Evolutionary conservation across 106 monocot species (phyloP).

Genomic region (Allium cepa): DNA sequence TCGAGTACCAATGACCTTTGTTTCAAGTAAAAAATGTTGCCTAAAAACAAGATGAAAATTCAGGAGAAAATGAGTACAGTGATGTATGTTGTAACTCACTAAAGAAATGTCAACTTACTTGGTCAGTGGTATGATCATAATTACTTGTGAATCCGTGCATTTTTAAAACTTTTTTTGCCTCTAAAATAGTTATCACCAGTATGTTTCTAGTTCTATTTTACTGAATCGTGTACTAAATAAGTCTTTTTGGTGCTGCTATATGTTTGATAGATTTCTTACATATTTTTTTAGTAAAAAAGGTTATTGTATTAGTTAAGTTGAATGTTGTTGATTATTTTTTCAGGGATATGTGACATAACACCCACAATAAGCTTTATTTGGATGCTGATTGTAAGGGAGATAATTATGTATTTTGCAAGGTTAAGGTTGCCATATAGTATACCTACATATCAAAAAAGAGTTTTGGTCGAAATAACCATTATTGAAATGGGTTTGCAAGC

Average conservation of each 20-base stretch:
- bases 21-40: too few species aligned
- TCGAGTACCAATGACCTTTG: too few species aligned
- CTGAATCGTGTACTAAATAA: slow-evolving; percentile 64
- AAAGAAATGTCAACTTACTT: not conserved
- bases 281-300: not conserved
- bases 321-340: not conserved
- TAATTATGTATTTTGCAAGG: slow-evolving; percentile 55
- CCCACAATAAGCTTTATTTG: slow-evolving; percentile 47
- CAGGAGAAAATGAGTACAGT: too few species aligned
- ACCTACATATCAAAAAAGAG: slow-evolving; percentile 53
- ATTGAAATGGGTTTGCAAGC: slow-evolving; percentile 69
- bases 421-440: slow-evolving; percentile 72
- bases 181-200: slow-evolving; percentile 20
- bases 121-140: not conserved
- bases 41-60: too few species aligned
- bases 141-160: too few species aligned
- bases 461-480: slow-evolving; percentile 67
- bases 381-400: slow-evolving; percentile 78
- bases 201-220: slow-evolving; percentile 40
- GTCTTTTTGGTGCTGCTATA: slow-evolving; percentile 61
- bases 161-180: slow-evolving; percentile 36
- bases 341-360: slow-evolving; percentile 91
- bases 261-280: not conserved
- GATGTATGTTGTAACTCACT: too few species aligned
- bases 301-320: not conserved